Evolutionary conservation across 495 filamentous ascomycete species (phyloP), one percentile per base, ranked within the genome.

Genomic region (Glarea lozoyensis): DNA sequence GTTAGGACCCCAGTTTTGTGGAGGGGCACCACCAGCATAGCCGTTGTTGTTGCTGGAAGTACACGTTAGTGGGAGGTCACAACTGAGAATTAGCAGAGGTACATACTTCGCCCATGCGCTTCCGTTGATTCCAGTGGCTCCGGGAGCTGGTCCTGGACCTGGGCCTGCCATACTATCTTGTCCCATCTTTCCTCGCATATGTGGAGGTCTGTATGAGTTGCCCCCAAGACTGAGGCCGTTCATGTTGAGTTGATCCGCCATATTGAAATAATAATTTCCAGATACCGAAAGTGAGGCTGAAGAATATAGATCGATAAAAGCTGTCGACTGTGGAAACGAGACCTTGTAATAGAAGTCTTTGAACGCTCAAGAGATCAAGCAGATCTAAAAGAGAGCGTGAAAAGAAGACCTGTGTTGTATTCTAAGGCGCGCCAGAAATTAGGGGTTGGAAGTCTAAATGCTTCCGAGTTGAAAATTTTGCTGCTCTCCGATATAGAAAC

Each of bases 191-290:
- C 67, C 68, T 59, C 92, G 84, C 64, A 95, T 79, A 61, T 98
- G 92, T 61, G 92, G 92, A 53, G 92, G 92, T 60, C 97, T 94
- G 70, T 98, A 98, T 53, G 84, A 85, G 39, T 65, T 64, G 33
- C 57, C 56, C 29, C 50, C 75, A 52, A 95, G 71, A 61, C 72
- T 82, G 58, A 94, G 72, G 61, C 82, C 81, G 63, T 76, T 79
- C 84, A 96, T 89, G 63, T 88, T 87, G 53, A 98, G 79, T 69
- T 93, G 81, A 64, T 95, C 88, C 64, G 92, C 90, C 92, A 97
- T 97, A 53, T 43, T 57, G 51, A 33, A n/a, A 40, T 43, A 23
- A 43, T 39, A 30, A 42, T 24, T 49, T 53, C 49, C 44, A 33
- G 37, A 56, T 56, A 52, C 45, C 37, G 41, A 36, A 41, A 20